Evolutionary conservation across 768 basidiomycete genomes (phyloP), one percentile per base, ranked within the genome.

Genomic region (Obba rivulosa): DNA sequence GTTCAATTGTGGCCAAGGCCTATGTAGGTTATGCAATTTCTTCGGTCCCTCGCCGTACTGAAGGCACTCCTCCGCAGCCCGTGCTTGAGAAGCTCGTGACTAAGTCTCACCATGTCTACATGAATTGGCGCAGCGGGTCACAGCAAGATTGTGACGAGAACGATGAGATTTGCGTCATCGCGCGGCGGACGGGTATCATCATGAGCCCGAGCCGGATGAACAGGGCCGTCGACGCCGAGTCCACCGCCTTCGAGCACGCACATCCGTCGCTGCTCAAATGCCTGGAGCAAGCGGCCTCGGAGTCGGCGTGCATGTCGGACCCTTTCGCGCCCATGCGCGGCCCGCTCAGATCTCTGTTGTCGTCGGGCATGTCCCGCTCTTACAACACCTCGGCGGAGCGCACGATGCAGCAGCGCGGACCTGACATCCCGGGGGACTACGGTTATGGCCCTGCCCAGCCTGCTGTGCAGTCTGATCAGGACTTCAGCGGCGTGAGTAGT

Each of bases 1-100:
- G 83, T 41, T 77, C 81, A 4, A 78, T 79, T 53, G 79, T 79
- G 41, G 73, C 72, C 13, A 80, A 80, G 57, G 76, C 80, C 25
- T 66, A 83, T 41, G 84, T 81, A 56, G 48, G 76, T 69, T 7
- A 23, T 49, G 23, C 28, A n/a, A 18, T 21, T 24, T 49, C 21
- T 35, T n/a, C n/a, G n/a, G n/a, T n/a, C n/a, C n/a, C n/a, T n/a
- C n/a, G n/a, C n/a, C n/a, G n/a, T n/a, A n/a, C n/a, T n/a, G n/a
- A n/a, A n/a, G n/a, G n/a, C n/a, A 38, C 16, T 44, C 45, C 38
- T 36, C 18, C 34, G 22, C 51, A 83, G 81, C 75, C 76, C n/a
- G 65, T 80, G 18, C 68, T 83, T 53, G 76, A 78, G 49, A 79
- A 75, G 57, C 69, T 82, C 4, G 60, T 68, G 45, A 77, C 80